These are phyloP conservation scores for Oemleria cerasiformis DNA, from an alignment of 306 rosid species.

Conservation along the genomic window DNA sequence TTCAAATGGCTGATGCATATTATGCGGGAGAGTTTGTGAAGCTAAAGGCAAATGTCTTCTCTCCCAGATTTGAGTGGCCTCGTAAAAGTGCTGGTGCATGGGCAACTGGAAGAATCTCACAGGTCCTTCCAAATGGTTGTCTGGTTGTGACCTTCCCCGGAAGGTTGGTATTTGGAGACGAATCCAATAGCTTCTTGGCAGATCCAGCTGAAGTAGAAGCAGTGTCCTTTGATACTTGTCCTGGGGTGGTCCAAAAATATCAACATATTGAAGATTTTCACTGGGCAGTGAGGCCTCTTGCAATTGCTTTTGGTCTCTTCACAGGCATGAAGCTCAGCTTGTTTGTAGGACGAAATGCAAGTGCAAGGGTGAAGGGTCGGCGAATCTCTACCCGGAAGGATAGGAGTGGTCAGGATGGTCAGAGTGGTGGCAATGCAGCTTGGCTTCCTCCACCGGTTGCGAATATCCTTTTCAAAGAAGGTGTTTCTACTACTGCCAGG, in stretches of 20 bases:
- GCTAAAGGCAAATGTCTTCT: conserved; percentile 38
- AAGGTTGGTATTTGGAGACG: conserved; percentile 49
- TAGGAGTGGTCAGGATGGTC: conserved; percentile 26
- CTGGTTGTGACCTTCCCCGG: conserved; percentile 75
- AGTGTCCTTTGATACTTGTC: conserved; percentile 60
- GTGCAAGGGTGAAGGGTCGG: conserved; percentile 24
- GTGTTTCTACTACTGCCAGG: conserved; percentile 33
- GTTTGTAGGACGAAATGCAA: conserved; percentile 32
- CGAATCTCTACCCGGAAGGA: conserved; percentile 12
- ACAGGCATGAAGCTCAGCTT: conserved; percentile 61
- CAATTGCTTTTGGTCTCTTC: conserved; percentile 54
- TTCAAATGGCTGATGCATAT: conserved; percentile 46
- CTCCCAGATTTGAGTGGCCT: conserved; percentile 74
- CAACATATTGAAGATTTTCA: conserved; percentile 82
- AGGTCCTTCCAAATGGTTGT: conserved; percentile 69
- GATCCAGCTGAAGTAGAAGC: conserved; percentile 77
- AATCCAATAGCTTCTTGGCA: conserved; percentile 47
- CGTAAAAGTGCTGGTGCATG: conserved; percentile 42
- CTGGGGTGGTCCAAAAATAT: conserved; percentile 61
- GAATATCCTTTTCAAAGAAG: conserved; percentile 42
- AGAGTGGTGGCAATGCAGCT: conserved; percentile 24
- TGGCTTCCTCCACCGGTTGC: conserved; percentile 46
- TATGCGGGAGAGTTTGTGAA: conserved; percentile 67
- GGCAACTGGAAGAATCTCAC: conserved; percentile 59
- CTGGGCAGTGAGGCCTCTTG: conserved; percentile 78